These are phyloP conservation scores for Chloridella minuta DNA, from an alignment of 352 stramenopile genomes.

Conservation along the genomic window DNA sequence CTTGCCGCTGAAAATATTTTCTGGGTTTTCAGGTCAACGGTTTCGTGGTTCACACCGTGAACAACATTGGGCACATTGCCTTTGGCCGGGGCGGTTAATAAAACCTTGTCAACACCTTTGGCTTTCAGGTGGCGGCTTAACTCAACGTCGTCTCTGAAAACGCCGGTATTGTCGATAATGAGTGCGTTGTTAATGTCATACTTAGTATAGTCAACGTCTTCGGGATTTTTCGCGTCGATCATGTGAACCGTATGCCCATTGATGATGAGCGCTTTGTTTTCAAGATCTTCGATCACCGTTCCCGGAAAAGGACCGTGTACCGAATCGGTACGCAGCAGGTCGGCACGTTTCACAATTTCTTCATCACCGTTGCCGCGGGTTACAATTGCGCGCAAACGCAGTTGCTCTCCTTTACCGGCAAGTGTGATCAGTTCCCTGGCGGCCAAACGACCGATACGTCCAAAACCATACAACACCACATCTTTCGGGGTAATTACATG, in stretches of 20 bases:
- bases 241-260: conserved; percentile 48
- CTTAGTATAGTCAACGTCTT: conserved; percentile 46
- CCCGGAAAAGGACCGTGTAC: conserved; percentile 41
- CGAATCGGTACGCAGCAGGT: conserved; percentile 39
- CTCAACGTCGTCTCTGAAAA: conserved; percentile 32
- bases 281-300: conserved; percentile 40
- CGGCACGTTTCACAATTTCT: conserved; percentile 39
- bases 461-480: conserved; percentile 45
- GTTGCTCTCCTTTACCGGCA: conserved; percentile 37
- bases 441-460: conserved; percentile 40
- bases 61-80: conserved; percentile 34
- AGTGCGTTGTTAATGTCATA: conserved; percentile 44
- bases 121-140: conserved; percentile 35
- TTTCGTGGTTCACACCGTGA: conserved; percentile 35
- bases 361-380: conserved; percentile 41
- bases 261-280: conserved; percentile 41
- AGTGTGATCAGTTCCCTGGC: conserved; percentile 40
- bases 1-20: conserved; percentile 37
- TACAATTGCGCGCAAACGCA: conserved; percentile 47
- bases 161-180: conserved; percentile 50
- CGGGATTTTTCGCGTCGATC: conserved; percentile 37
- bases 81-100: conserved; percentile 36
- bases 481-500: too few relatives aligned
- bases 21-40: conserved; percentile 23
- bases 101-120: conserved; percentile 35